Evolutionary conservation across 306 rosid species (phyloP).

Genomic region (Vicia faba): DNA sequence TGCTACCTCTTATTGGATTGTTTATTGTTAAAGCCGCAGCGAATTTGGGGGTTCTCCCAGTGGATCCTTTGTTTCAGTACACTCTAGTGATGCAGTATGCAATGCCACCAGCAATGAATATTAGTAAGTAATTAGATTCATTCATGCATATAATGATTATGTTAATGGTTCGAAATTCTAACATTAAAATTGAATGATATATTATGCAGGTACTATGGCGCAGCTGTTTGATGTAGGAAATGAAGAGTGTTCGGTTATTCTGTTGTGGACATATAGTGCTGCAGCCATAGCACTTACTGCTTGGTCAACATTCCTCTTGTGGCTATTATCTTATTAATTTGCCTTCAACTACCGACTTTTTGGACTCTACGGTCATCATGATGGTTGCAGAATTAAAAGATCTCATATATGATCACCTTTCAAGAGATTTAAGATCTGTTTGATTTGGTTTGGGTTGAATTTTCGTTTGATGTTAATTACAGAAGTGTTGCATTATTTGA

Average conservation of each 20-base stretch:
- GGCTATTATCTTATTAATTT: conserved; percentile 55
- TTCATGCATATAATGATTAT: not conserved
- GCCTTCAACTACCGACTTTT: not conserved
- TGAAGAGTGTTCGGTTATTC: conserved; percentile 87
- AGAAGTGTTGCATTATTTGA: too few species aligned
- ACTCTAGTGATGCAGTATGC: conserved; percentile 76
- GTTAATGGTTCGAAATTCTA: not conserved
- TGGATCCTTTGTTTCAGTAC: conserved; percentile 71
- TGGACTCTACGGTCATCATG: not conserved
- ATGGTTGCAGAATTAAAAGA: not conserved
- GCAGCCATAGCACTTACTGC: conserved; percentile 71
- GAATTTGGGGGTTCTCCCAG: conserved; percentile 56
- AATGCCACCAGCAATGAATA: conserved; percentile 93
- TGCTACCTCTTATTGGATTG: conserved; percentile 72
- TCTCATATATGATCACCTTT: not conserved
- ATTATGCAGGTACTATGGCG: conserved; percentile 72
- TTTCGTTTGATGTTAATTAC: not conserved
- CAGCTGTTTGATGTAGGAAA: conserved; percentile 83
- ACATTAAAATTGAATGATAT: conserved; percentile 10
- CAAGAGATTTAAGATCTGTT: not conserved
- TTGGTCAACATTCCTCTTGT: conserved; percentile 80
- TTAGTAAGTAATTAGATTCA: conserved; percentile 50
- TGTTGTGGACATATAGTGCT: conserved; percentile 75
- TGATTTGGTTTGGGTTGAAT: not conserved
- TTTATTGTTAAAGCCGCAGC: conserved; percentile 58